Conservation (phyloP, 176 grass and related monocot genomes). For the Melocanna baccifera region DNA sequence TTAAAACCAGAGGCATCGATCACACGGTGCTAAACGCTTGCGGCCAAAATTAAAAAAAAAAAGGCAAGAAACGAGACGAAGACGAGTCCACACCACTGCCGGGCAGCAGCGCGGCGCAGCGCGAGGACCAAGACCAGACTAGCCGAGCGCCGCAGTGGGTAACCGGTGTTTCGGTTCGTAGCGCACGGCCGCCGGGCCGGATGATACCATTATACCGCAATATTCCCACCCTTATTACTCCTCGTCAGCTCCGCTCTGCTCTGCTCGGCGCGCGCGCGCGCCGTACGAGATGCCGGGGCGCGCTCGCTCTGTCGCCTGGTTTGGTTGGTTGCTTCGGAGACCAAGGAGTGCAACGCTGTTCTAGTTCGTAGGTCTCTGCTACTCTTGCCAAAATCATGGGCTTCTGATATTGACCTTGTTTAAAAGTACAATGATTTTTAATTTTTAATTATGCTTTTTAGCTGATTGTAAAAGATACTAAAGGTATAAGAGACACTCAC, state of each 20-base stretch:
- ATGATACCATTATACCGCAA: background rate
- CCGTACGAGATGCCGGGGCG: background rate
- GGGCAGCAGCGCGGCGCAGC: too few relatives aligned
- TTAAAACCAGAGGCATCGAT: background rate
- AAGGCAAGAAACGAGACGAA: background rate
- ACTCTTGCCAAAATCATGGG: background rate
- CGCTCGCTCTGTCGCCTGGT: background rate
- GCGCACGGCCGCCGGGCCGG: background rate
- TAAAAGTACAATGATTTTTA: too few relatives aligned
- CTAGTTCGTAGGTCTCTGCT: background rate
- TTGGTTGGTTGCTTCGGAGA: background rate
- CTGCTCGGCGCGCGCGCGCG: background rate
- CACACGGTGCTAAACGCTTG: constrained; percentile 12
- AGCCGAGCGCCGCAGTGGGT: background rate
- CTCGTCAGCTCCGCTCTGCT: background rate
- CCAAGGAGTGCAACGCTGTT: background rate
- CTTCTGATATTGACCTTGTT: background rate
- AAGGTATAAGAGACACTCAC: too few relatives aligned
- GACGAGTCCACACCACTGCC: background rate
- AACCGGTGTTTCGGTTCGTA: constrained; percentile 22
- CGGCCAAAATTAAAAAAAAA: background rate
- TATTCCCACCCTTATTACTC: background rate
- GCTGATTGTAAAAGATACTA: too few relatives aligned
- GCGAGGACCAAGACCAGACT: background rate
- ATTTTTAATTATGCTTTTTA: too few relatives aligned